Conservation (phyloP, 495 filamentous ascomycete species). For the Hypomontagnella submonticulosa region DNA sequence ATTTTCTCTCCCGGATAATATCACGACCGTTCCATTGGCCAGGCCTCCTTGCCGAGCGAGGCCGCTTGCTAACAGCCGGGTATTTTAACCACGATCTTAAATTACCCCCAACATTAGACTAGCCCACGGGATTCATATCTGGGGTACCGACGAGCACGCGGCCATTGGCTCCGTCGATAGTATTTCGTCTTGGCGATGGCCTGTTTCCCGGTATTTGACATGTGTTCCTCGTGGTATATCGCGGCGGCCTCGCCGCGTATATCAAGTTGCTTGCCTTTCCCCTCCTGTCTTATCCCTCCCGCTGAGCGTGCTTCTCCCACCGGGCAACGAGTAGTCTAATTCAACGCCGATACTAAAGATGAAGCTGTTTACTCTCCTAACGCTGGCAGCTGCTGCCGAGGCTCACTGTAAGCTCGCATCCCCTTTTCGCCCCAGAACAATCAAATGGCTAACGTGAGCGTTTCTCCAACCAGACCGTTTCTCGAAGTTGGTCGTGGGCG, state of each 20-base stretch:
- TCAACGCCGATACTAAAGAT: constrained; percentile 20
- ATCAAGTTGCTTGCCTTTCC: constrained; percentile 18
- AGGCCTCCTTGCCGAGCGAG: constrained; percentile 15
- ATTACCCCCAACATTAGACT: constrained; percentile 17
- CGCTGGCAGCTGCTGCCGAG: constrained; percentile 36
- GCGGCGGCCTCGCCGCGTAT: constrained; percentile 11
- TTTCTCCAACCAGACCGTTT: constrained; percentile 46
- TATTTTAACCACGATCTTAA: constrained; percentile 32
- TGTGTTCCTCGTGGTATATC: constrained; percentile 5
- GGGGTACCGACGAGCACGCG: constrained; percentile 17
- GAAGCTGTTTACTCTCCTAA: constrained; percentile 32
- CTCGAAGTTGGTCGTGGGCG: constrained; percentile 53
- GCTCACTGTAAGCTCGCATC: constrained; percentile 37
- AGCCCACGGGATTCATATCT: constrained; percentile 30
- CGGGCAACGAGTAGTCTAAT: constrained; percentile 5
- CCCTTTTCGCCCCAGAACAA: background rate
- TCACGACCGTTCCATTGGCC: constrained; percentile 23
- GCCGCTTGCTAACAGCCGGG: constrained; percentile 30
- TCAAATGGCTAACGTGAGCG: background rate
- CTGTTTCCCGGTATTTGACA: constrained; percentile 36
- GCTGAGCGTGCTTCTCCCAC: constrained; percentile 10
- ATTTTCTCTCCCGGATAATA: constrained; percentile 34
- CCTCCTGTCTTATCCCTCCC: background rate
- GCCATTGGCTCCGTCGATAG: constrained; percentile 28
- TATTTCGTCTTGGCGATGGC: constrained; percentile 27